Conservation (phyloP, 805 yeast species). For the Candida germanica region DNA sequence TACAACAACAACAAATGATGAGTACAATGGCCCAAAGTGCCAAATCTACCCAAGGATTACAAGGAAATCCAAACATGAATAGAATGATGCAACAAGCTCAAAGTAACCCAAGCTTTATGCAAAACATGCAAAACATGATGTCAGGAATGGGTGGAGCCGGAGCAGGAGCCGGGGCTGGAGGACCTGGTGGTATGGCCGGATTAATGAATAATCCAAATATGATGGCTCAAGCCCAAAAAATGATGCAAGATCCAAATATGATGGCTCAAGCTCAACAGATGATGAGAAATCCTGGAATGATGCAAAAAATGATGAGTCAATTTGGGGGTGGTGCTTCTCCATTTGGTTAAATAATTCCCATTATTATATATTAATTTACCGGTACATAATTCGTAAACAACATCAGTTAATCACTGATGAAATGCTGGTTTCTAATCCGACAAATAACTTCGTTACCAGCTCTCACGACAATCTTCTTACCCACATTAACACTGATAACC, state of each 20-base stretch:
- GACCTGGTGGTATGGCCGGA: conserved; percentile 52
- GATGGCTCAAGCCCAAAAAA: conserved; percentile 47
- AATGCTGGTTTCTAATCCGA: too few relatives aligned
- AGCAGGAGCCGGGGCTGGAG: conserved; percentile 20
- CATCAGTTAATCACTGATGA: too few relatives aligned
- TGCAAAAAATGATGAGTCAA: conserved; percentile 68
- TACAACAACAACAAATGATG: conserved; percentile 91
- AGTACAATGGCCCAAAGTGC: conserved; percentile 80
- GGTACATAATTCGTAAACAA: too few relatives aligned
- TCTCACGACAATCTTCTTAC: not conserved
- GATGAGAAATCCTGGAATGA: conserved; percentile 62
- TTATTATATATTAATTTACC: too few relatives aligned
- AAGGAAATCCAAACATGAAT: conserved; percentile 43
- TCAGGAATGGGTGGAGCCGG: conserved; percentile 52
- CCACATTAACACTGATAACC: not conserved
- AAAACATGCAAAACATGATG: conserved; percentile 53
- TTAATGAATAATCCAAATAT: conserved; percentile 56
- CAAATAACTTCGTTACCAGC: too few relatives aligned
- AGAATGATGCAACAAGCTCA: conserved; percentile 55
- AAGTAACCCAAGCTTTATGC: conserved; percentile 50
- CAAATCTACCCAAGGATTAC: conserved; percentile 25
- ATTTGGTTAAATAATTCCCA: conserved; percentile 6
- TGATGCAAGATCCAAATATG: conserved; percentile 45
- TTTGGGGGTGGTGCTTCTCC: conserved; percentile 52
- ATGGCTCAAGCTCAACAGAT: conserved; percentile 38